These are phyloP conservation scores for Neocatenulostroma microsporum DNA, from an alignment of 2,329 filamentous ascomycete species.

Conservation along the genomic window DNA sequence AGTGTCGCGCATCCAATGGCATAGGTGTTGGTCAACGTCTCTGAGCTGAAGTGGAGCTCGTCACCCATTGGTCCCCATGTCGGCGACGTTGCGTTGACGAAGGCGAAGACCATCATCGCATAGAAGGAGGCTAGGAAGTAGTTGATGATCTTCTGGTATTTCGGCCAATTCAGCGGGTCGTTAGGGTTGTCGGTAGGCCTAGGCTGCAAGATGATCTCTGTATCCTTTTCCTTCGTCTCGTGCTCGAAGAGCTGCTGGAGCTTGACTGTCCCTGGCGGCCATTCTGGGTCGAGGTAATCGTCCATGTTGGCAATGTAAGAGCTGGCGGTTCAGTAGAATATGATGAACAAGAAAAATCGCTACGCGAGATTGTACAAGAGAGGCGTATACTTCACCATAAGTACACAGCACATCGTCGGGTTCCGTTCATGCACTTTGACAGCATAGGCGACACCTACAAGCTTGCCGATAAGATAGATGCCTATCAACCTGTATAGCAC, in stretches of 20 bases:
- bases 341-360: too few species aligned
- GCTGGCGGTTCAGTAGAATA: too few species aligned
- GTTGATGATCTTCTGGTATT: slow-evolving; percentile 35
- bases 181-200: slow-evolving; percentile 32
- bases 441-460: too few species aligned
- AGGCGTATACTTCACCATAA: too few species aligned
- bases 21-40: slow-evolving; percentile 38
- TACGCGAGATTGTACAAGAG: too few species aligned
- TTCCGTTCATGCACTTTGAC: too few species aligned
- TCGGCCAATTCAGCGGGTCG: slow-evolving; percentile 35
- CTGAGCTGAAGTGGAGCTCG: slow-evolving; percentile 38
- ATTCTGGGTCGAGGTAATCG: slow-evolving; percentile 20
- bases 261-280: slow-evolving; percentile 23
- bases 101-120: slow-evolving; percentile 36
- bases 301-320: too few species aligned
- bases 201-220: slow-evolving; percentile 31
- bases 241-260: slow-evolving; percentile 15
- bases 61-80: slow-evolving; percentile 38
- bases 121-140: slow-evolving; percentile 38
- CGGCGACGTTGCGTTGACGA: slow-evolving; percentile 35
- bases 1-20: slow-evolving; percentile 42
- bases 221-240: slow-evolving; percentile 13
- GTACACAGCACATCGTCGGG: too few species aligned
- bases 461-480: too few species aligned
- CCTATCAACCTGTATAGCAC: too few species aligned